These are phyloP conservation scores for Aureobasidium sp. DNA, from an alignment of 2,329 filamentous ascomycete genomes.

Conservation along the genomic window DNA sequence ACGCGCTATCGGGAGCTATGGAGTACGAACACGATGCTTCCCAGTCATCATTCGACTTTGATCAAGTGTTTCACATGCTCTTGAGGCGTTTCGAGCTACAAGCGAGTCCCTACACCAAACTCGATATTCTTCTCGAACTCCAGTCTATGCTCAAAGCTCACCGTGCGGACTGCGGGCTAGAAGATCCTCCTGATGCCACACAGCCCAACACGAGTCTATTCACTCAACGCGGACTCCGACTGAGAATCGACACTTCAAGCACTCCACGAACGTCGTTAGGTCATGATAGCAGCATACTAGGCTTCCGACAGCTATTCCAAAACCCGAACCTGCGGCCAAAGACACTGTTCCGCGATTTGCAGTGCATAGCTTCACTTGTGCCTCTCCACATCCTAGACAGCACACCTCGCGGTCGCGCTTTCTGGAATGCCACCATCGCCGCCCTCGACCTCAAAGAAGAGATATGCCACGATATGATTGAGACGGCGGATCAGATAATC, in stretches of 20 bases:
- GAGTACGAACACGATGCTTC: background rate
- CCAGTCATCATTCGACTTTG: slow-evolving; percentile 45
- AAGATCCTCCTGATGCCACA: background rate
- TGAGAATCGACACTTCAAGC: slow-evolving; percentile 8
- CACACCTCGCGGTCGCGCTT: slow-evolving; percentile 61
- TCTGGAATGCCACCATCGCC: slow-evolving; percentile 83
- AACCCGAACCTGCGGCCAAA: slow-evolving; percentile 39
- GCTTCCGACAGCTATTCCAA: slow-evolving; percentile 35
- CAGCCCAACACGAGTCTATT: background rate
- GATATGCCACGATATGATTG: slow-evolving; percentile 76
- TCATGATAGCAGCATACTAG: slow-evolving; percentile 15
- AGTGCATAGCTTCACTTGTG: slow-evolving; percentile 55
- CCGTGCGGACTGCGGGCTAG: background rate
- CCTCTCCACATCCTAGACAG: slow-evolving; percentile 52
- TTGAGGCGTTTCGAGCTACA: slow-evolving; percentile 83
- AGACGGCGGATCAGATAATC: slow-evolving; percentile 63
- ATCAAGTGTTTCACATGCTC: slow-evolving; percentile 69
- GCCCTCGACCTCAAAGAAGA: slow-evolving; percentile 85
- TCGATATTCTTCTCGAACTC: slow-evolving; percentile 75
- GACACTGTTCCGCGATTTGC: slow-evolving; percentile 43
- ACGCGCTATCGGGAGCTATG: background rate
- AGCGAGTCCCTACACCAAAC: slow-evolving; percentile 78
- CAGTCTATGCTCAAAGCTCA: slow-evolving; percentile 52
- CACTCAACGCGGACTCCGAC: background rate
- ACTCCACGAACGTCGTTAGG: background rate